Percentiles rank a stretch among this genome's conserved stretches.
These are phyloP conservation scores for Penicillium sp. DNA, from an alignment of 2,329 filamentous ascomycete genomes.

Conservation along the genomic window DNA sequence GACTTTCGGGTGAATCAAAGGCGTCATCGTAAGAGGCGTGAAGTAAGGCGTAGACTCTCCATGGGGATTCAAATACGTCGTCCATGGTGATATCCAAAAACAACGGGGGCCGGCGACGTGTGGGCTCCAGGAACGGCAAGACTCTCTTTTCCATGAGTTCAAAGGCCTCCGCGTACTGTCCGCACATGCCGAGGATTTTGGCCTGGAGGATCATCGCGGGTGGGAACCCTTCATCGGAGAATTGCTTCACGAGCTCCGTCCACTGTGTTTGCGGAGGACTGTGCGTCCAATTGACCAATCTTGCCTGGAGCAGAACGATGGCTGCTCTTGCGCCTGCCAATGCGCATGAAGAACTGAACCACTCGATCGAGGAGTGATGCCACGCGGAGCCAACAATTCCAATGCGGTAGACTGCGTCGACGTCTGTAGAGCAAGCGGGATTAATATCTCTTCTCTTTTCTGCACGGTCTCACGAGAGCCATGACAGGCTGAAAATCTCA, in stretches of 20 bases:
- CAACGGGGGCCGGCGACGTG: background rate
- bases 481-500: background rate
- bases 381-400: conserved; percentile 8
- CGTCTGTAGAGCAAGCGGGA: conserved; percentile 10
- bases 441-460: background rate
- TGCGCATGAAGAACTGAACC: conserved; percentile 18
- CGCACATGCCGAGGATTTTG: conserved; percentile 19
- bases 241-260: conserved; percentile 16
- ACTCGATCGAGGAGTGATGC: conserved; percentile 11
- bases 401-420: conserved; percentile 23
- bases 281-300: conserved; percentile 4
- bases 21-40: conserved; percentile 4
- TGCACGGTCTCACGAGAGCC: background rate
- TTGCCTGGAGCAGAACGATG: conserved; percentile 10
- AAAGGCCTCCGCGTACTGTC: conserved; percentile 18
- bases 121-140: conserved; percentile 18
- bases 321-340: conserved; percentile 18
- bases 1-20: conserved; percentile 1
- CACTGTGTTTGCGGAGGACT: conserved; percentile 2
- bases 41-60: conserved; percentile 22
- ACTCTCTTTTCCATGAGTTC: conserved; percentile 23
- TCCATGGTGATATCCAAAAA: conserved; percentile 10
- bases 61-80: conserved; percentile 20
- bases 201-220: conserved; percentile 27
- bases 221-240: conserved; percentile 23